These are phyloP conservation scores for Laguncularia racemosa DNA, from an alignment of 345 rosid genomes.

Conservation along the genomic window DNA sequence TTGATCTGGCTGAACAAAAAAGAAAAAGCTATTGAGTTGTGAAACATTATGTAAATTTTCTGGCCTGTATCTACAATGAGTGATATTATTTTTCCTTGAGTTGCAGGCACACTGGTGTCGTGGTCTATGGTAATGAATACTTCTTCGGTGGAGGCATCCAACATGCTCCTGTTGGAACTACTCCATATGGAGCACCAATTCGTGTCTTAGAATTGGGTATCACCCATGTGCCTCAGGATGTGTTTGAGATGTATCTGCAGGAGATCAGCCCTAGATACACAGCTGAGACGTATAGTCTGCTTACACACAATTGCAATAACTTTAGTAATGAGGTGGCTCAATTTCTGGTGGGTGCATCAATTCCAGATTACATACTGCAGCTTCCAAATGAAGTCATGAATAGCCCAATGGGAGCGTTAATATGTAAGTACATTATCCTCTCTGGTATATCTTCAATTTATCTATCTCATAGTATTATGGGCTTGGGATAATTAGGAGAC, in stretches of 20 bases:
- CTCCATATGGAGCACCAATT: conserved; percentile 73
- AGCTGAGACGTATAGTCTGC: conserved; percentile 69
- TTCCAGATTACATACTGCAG: conserved; percentile 82
- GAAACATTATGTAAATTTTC: background rate
- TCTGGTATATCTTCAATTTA: too few relatives aligned
- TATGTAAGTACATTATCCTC: conserved; percentile 47
- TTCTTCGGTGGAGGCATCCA: conserved; percentile 94
- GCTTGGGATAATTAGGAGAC: too few relatives aligned
- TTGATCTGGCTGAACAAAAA: background rate
- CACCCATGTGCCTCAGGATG: conserved; percentile 78
- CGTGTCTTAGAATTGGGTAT: conserved; percentile 68
- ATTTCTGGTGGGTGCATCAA: conserved; percentile 71
- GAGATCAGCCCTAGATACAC: conserved; percentile 88
- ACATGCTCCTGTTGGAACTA: conserved; percentile 44
- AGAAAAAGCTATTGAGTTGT: background rate
- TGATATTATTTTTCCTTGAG: background rate
- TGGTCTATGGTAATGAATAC: conserved; percentile 77
- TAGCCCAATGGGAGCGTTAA: conserved; percentile 92
- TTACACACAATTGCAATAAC: conserved; percentile 88
- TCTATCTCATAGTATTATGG: background rate
- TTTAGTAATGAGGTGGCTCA: conserved; percentile 88
- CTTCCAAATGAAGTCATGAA: conserved; percentile 81
- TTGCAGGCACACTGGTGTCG: conserved; percentile 88
- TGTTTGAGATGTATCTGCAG: conserved; percentile 79
- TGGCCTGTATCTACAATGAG: background rate